Conservation (phyloP, 352 stramenopile species). For the Globisporangium okanoganense region DNA sequence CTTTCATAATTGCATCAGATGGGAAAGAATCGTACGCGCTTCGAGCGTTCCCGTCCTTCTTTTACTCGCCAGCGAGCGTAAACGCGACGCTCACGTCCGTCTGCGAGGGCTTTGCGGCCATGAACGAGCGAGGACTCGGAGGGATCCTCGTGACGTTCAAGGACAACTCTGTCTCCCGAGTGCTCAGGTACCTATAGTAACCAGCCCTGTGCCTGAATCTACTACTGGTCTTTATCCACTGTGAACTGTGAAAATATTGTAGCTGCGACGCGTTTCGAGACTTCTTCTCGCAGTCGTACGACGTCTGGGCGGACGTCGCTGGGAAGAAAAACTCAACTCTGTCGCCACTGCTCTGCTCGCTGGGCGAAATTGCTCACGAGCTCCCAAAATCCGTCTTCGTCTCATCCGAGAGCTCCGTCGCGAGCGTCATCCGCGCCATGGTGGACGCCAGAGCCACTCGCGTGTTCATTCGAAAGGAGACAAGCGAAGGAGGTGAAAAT, state of each 20-base stretch:
- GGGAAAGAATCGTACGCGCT: constrained; percentile 32
- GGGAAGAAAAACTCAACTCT: not conserved
- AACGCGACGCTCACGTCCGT: constrained; percentile 18
- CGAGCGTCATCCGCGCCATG: constrained; percentile 43
- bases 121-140: constrained; percentile 25
- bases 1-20: constrained; percentile 11
- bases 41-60: constrained; percentile 43
- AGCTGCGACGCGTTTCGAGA: constrained; percentile 18
- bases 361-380: constrained; percentile 16
- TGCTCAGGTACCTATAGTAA: constrained; percentile 16
- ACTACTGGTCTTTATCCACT: not conserved
- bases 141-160: constrained; percentile 24
- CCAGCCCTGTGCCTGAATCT: constrained; percentile 3
- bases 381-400: constrained; percentile 19
- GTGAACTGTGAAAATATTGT: not conserved
- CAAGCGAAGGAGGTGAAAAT: constrained; percentile 3
- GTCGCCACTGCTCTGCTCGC: constrained; percentile 24
- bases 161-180: constrained; percentile 5
- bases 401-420: constrained; percentile 34
- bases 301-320: constrained; percentile 1
- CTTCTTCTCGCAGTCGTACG: constrained; percentile 22
- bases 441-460: constrained; percentile 26
- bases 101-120: constrained; percentile 34
- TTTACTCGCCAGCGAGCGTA: constrained; percentile 33
- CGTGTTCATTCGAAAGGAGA: constrained; percentile 26